Percentiles rank a stretch among this genome's conserved stretches.
Conservation (phyloP, 1,284 basidiomycete species). For the Trametes sp. region DNA sequence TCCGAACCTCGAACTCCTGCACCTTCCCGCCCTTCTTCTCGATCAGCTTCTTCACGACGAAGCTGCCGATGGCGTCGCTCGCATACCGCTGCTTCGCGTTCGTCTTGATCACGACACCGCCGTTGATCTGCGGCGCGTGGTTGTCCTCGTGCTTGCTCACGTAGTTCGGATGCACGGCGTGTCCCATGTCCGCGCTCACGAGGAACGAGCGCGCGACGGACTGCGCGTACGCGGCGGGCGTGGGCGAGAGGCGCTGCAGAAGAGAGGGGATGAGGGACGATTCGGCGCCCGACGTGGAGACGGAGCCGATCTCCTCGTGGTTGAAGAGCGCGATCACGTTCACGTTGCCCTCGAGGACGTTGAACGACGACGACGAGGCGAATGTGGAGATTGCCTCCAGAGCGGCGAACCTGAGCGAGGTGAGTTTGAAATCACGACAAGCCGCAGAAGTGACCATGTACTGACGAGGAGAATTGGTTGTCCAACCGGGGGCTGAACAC, state of each 20-base stretch:
- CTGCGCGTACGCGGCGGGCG: constrained; percentile 66
- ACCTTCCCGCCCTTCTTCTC: constrained; percentile 84
- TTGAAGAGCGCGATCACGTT: constrained; percentile 95
- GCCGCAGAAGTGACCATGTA: background rate
- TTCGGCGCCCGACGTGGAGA: constrained; percentile 91
- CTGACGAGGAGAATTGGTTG: constrained; percentile 92
- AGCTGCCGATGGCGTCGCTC: constrained; percentile 72
- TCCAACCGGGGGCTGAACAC: constrained; percentile 93
- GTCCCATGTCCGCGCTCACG: constrained; percentile 89
- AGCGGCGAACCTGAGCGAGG: constrained; percentile 76
- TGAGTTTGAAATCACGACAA: constrained; percentile 10
- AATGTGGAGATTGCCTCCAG: constrained; percentile 83
- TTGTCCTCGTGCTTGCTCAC: constrained; percentile 86
- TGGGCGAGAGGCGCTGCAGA: constrained; percentile 79
- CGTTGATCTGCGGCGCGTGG: constrained; percentile 86
- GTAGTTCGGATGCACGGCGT: constrained; percentile 92
- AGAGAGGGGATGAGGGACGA: constrained; percentile 88
- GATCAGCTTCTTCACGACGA: constrained; percentile 77
- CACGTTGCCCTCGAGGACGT: constrained; percentile 77
- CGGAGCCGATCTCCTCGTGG: constrained; percentile 91
- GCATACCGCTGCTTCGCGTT: constrained; percentile 87
- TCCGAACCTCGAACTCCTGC: constrained; percentile 93
- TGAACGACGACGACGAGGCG: constrained; percentile 53
- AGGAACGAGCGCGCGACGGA: constrained; percentile 83
- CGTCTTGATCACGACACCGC: constrained; percentile 93